Percentiles rank a stretch among this genome's conserved stretches.
Conservation (phyloP, 257 asterid genomes). For the Ballota nigra region DNA sequence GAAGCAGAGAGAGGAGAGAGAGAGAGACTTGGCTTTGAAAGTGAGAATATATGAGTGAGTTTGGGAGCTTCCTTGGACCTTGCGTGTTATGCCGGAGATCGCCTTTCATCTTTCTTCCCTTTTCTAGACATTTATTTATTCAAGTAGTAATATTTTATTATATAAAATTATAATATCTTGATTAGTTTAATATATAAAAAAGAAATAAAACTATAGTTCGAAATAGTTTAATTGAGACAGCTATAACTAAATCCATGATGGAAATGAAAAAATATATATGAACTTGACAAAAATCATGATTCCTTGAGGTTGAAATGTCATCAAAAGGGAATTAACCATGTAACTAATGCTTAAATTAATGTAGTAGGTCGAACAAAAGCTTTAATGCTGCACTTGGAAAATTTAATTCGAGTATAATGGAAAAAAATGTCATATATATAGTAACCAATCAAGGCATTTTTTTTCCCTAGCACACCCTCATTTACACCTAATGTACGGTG, state of each 20-base stretch:
- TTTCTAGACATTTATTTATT: not conserved
- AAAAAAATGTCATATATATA: not conserved
- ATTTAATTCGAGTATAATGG: not conserved
- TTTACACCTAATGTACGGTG: too few species aligned
- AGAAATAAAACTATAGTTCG: not conserved
- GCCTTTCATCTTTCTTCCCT: not conserved
- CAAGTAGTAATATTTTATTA: too few species aligned
- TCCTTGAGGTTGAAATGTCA: constrained; percentile 17
- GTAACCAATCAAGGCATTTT: too few species aligned
- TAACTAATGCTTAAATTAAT: not conserved
- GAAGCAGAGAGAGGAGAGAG: not conserved
- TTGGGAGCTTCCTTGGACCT: constrained; percentile 30
- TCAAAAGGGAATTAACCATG: not conserved
- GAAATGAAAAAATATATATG: not conserved
- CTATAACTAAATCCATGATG: constrained; percentile 5
- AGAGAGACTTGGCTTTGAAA: constrained; percentile 23
- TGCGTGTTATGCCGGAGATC: constrained; percentile 45
- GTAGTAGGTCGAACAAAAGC: constrained; percentile 19
- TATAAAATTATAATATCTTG: not conserved
- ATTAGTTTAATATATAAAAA: not conserved
- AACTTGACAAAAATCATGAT: not conserved
- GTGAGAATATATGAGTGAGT: constrained; percentile 15
- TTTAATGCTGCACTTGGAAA: not conserved
- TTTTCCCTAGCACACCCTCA: too few species aligned
- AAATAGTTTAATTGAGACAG: not conserved